Base-by-base conservation (phyloP, 805 yeast genomes). In the Tetrapisispora fleetii region DNA sequence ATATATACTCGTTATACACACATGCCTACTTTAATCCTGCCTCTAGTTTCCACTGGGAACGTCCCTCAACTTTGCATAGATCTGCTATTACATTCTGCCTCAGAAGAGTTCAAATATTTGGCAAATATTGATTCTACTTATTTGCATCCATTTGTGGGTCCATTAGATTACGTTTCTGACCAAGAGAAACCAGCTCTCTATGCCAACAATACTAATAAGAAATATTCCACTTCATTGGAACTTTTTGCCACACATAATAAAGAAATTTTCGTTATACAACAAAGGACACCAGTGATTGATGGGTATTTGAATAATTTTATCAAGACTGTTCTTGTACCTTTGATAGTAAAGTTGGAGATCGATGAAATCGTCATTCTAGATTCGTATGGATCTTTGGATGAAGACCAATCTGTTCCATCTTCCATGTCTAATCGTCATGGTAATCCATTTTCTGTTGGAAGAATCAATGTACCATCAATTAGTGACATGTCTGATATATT, bases 1-100 rank as follows among this genome's bases (percentile, higher is more conserved):
- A 24, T 8, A 24, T 8, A 24, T 24, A 24, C 8, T 24, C 4
- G 8, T 6, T 24, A 24, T 24, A 17, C 10, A 13, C 5, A 6
- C n/a, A 47, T 48, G 50, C 16, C 77, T 1, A 73, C 72, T 1
- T 67, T 84, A n/a, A 60, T 91, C 1, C 39, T 93, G 1, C 98
- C 98, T 0, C 67, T 89, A 0, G 84, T 93, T 0, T 80, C 96
- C 3, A 76, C 86, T 6, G 98, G 95, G 8, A 93, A 91, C 58
- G 83, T 89, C 3, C 95, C 98, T 0, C 99, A 93, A 63, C 68
- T 91, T 44, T 67, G 90, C 0, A 64, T 77, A 6, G 98, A 90
- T 63, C 69, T 90, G 30, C 66, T 91, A 24, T 70, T 89, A 10
- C 83, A 83, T 57, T 63, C 68, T 2, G 30, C 48, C 3, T 47